These are phyloP conservation scores for Phaeolepiota aurea DNA, from an alignment of 768 basidiomycete genomes.

Conservation along the genomic window DNA sequence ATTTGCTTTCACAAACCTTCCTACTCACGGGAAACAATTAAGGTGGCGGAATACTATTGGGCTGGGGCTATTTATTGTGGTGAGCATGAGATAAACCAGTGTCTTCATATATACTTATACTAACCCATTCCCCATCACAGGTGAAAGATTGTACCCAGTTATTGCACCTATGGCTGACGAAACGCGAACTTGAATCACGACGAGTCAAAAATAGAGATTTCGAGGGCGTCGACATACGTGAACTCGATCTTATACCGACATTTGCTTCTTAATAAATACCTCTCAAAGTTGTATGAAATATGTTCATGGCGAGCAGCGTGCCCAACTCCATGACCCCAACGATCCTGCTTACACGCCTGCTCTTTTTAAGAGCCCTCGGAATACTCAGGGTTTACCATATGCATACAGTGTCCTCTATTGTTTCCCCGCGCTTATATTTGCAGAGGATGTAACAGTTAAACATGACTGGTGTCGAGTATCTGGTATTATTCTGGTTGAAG, in stretches of 20 bases:
- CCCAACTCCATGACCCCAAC: no score
- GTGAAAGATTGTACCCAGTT: constrained; percentile 62
- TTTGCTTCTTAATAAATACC: constrained; percentile 1
- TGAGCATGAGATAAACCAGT: no score
- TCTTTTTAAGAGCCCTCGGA: no score
- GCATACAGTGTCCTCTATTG: no score
- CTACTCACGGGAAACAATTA: constrained; percentile 2
- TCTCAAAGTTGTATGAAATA: background rate
- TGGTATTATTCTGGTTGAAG: no score
- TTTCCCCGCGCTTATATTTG: no score
- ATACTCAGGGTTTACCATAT: no score
- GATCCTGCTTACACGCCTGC: no score
- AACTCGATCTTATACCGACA: constrained; percentile 52
- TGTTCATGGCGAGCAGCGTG: no score
- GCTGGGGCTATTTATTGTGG: constrained; percentile 58
- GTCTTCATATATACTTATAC: background rate
- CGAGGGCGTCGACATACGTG: constrained; percentile 57
- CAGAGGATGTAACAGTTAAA: no score
- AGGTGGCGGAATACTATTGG: constrained; percentile 67
- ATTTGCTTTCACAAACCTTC: background rate
- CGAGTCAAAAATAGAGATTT: constrained; percentile 65
- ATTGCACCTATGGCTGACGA: constrained; percentile 59
- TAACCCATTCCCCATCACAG: constrained; percentile 23
- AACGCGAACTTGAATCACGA: constrained; percentile 64
- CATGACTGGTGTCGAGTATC: no score